Percentiles rank a stretch among this genome's conserved stretches.
These are phyloP conservation scores for Acanthamoeba sp. DNA, from an alignment of 208 protist genomes.

Conservation along the genomic window DNA sequence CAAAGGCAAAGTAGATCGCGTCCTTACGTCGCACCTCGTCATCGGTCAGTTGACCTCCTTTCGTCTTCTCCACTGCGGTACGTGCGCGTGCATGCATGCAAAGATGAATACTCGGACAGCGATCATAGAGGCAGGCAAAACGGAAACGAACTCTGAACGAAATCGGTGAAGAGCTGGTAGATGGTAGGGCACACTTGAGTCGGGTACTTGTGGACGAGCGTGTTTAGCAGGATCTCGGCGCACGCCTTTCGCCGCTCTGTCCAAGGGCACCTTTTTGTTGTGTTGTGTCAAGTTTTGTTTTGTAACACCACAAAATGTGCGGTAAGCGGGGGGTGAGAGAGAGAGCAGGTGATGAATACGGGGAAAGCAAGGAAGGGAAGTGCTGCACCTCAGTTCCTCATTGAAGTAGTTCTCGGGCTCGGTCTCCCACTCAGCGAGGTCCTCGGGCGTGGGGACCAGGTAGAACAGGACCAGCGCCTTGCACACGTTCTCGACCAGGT, in stretches of 20 bases:
- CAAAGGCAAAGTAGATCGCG: conserved; percentile 47
- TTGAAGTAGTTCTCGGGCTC: conserved; percentile 69
- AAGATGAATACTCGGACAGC: too few species aligned
- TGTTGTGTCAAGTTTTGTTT: too few species aligned
- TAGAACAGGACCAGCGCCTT: conserved; percentile 44
- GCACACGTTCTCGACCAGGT: conserved; percentile 9
- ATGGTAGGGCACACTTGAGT: neutral
- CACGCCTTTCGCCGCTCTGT: conserved; percentile 36
- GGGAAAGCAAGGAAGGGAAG: too few species aligned
- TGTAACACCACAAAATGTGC: too few species aligned
- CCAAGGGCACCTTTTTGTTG: conserved; percentile 67
- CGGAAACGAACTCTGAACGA: neutral
- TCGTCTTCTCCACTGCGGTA: conserved; percentile 32
- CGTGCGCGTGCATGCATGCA: neutral
- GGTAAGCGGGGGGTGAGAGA: too few species aligned
- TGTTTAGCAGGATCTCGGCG: conserved; percentile 30
- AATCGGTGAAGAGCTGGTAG: conserved; percentile 33
- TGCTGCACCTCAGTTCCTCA: conserved; percentile 55
- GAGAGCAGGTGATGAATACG: too few species aligned
- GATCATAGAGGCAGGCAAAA: too few species aligned
- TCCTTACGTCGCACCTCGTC: conserved; percentile 68
- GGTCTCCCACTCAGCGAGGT: conserved; percentile 26
- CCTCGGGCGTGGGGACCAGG: conserved; percentile 18
- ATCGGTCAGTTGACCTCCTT: conserved; percentile 44
- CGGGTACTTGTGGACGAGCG: conserved; percentile 27